Conservation (phyloP, 192 early-diverging fungal genomes). For the Hyaloraphidium curvatum region DNA sequence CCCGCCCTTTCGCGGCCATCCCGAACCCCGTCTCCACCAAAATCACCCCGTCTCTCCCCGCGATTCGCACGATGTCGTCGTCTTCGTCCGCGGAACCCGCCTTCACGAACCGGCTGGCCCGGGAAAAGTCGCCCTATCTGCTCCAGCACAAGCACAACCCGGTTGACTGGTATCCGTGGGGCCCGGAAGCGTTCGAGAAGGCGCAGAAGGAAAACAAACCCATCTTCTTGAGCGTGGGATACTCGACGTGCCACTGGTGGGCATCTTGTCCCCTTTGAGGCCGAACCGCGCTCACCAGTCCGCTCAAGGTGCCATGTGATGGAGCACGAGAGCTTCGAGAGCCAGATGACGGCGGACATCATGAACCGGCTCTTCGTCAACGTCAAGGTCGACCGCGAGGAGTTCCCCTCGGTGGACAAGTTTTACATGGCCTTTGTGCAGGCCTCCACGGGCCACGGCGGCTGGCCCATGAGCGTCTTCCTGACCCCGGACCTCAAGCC, state of each 20-base stretch:
- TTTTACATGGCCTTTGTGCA: conserved; percentile 29
- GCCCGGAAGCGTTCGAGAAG: conserved; percentile 33
- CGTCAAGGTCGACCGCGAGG: conserved; percentile 28
- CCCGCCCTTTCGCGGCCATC: no score
- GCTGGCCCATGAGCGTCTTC: conserved; percentile 49
- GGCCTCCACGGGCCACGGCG: conserved; percentile 33
- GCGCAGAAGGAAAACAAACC: conserved; percentile 31
- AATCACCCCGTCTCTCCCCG: no score
- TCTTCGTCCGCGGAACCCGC: neutral
- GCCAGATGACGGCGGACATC: conserved; percentile 23
- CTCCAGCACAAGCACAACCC: conserved; percentile 31
- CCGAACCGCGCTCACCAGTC: neutral
- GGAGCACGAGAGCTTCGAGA: conserved; percentile 44
- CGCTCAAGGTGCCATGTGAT: conserved; percentile 42
- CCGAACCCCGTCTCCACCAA: no score
- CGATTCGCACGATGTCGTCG: neutral
- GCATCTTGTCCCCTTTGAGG: neutral
- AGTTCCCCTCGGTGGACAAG: neutral
- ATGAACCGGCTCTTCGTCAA: conserved; percentile 41
- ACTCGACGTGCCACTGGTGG: conserved; percentile 39
- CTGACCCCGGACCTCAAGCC: conserved; percentile 29
- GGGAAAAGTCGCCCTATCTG: conserved; percentile 38
- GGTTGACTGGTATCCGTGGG: conserved; percentile 50
- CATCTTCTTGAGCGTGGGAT: conserved; percentile 43
- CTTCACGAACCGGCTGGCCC: conserved; percentile 24